Base-by-base conservation (phyloP, 306 rosid species). In the Gastrolobium bilobum region DNA sequence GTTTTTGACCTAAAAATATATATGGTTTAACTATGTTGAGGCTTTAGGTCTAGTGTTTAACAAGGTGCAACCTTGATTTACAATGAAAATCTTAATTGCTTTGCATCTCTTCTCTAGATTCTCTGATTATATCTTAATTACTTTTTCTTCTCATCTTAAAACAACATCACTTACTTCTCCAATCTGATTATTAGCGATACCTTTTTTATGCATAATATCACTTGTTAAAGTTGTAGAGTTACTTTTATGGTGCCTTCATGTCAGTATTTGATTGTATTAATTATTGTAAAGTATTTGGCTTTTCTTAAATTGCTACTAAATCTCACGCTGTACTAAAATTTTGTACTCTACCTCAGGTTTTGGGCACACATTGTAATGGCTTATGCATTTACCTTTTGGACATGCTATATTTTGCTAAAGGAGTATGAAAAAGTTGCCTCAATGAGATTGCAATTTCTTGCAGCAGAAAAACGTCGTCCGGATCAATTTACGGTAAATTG, bases 381-480 rank as follows among this genome's bases (percentile, higher is more conserved):
- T 73, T 95, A 93, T 87, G 91, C 81, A 66, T 84, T 93, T 84
- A 93, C 99, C 79, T 70, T 95, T 76, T 95, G 96, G 98, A 90
- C 94, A 46, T 95, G 97, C 86, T 93, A 82, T 72, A 83, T 91
- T 79, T 77, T 95, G 87, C 50, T 79, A 35, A 90, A 68, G 88
- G 99, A 95, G 89, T 95, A 95, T 85, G 97, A 70, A 70, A 90
- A 31, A 65, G 83, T 95, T 53, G 89, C 99, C 76, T 15, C 72
- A 2, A 85, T 93, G 99, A 87, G 99, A 82, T 82, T 95, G 85
- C 90, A 93, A 30, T 95, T 95, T 89, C 89, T 91, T 86, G 94
- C 96, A 48, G 34, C 91, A 33, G 92, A 84, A 81, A 90, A 71
- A 69, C 99, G 99, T 10, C 94, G 92, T 37, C 91, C 99, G 1